phyloP scores from a whole-genome alignment of 106 monocot species.

The Allium sativum region DNA sequence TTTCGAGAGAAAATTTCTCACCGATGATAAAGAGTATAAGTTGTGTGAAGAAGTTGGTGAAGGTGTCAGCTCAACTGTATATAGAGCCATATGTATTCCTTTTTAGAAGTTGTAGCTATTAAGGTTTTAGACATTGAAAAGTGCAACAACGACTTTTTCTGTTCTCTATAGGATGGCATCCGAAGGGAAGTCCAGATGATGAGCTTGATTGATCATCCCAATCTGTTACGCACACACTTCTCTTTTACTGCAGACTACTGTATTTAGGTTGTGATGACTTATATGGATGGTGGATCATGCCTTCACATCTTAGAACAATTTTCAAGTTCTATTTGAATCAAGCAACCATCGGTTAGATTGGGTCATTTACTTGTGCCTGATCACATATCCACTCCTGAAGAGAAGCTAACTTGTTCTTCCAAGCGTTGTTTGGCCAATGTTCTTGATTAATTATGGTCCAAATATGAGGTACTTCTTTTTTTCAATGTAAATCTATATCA shows the following conservation, averaged over 20 bases:
- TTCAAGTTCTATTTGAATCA: too few relatives aligned
- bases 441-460: too few relatives aligned
- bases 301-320: too few relatives aligned
- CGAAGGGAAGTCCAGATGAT: slow-evolving; percentile 93
- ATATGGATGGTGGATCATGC: slow-evolving; percentile 86
- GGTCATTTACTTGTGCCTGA: too few relatives aligned
- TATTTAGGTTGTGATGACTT: slow-evolving; percentile 97
- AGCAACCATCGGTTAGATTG: too few relatives aligned
- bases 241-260: slow-evolving; percentile 65
- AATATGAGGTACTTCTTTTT: too few relatives aligned
- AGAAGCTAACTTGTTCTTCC: too few relatives aligned
- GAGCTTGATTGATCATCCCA: slow-evolving; percentile 81
- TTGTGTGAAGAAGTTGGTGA: slow-evolving; percentile 90
- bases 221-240: slow-evolving; percentile 75
- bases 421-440: too few relatives aligned
- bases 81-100: slow-evolving; percentile 79
- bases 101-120: slow-evolving; percentile 78
- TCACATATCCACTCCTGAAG: too few relatives aligned
- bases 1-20: slow-evolving; percentile 45
- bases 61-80: slow-evolving; percentile 88
- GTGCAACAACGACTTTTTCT: slow-evolving; percentile 68
- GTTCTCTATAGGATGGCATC: slow-evolving; percentile 72
- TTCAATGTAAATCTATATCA: too few relatives aligned
- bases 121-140: slow-evolving; percentile 94
- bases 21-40: slow-evolving; percentile 62